A percentile compares a stretch with the other conserved stretches of the same genome.
Evolutionary conservation across 106 monocot species (phyloP).

Genomic region (Platanthera zijinensis): DNA sequence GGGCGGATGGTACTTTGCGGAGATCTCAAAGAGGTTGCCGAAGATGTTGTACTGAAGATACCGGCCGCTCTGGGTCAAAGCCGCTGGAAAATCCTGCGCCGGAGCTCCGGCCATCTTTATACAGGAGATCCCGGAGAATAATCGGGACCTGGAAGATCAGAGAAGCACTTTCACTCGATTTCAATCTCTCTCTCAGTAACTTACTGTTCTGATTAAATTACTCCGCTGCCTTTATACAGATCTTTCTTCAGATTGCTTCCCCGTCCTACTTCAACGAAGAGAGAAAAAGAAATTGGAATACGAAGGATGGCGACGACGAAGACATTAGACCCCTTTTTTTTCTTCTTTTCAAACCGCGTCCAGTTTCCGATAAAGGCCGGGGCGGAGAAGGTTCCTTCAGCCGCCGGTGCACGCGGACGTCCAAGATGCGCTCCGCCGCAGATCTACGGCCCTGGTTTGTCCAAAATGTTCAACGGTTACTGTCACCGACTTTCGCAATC

Average conservation of each 20-base stretch:
- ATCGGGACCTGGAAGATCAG: not conserved
- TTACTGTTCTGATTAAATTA: not conserved
- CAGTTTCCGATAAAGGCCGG: not conserved
- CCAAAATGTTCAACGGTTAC: constrained; percentile 12
- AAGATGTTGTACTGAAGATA: constrained; percentile 85
- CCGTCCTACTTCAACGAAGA: not conserved
- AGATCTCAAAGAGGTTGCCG: constrained; percentile 76
- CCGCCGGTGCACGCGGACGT: constrained; percentile 1
- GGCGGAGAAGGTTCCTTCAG: not conserved
- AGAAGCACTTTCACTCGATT: not conserved
- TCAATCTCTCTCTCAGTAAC: not conserved
- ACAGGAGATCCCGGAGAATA: not conserved
- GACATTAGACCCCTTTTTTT: too few relatives aligned
- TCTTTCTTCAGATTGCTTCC: not conserved
- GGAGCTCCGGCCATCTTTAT: constrained; percentile 40
- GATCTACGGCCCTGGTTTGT: not conserved
- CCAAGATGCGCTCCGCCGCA: not conserved
- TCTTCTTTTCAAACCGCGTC: constrained; percentile 1
- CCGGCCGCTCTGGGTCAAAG: constrained; percentile 47
- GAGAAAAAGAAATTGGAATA: not conserved
- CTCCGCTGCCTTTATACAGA: not conserved
- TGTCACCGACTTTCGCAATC: not conserved
- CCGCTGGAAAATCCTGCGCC: constrained; percentile 42
- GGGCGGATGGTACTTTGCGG: constrained; percentile 79
- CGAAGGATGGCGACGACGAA: not conserved